A percentile compares a stretch with the other conserved stretches of the same genome.
Evolutionary conservation across 352 stramenopile genomes (phyloP).

Genomic region (Phytophthora constricta): DNA sequence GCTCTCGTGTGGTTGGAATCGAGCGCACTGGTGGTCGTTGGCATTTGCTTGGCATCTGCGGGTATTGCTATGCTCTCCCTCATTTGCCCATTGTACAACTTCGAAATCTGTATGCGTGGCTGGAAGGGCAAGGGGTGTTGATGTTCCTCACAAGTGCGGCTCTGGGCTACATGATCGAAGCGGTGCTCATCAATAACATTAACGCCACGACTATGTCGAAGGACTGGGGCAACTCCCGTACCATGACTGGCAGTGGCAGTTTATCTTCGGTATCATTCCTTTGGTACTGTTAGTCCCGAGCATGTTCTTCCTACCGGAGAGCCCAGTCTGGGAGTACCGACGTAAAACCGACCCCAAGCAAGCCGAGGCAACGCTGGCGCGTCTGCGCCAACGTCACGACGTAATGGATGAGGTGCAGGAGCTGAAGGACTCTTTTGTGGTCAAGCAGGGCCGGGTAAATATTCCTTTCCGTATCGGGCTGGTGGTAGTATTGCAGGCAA

Average conservation of each 20-base stretch:
- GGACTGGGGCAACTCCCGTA: conserved; percentile 71
- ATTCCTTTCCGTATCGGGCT: conserved; percentile 73
- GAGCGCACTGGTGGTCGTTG: conserved; percentile 70
- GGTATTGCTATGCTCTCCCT: conserved; percentile 85
- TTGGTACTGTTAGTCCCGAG: conserved; percentile 64
- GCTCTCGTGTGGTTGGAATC: conserved; percentile 76
- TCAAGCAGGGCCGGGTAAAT: conserved; percentile 72
- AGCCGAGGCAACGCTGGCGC: conserved; percentile 67
- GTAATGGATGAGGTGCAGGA: conserved; percentile 80
- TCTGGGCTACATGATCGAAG: conserved; percentile 82
- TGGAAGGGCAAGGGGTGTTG: conserved; percentile 89
- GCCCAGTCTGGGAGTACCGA: conserved; percentile 80
- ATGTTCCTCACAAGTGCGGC: conserved; percentile 78
- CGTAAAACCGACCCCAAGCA: conserved; percentile 65
- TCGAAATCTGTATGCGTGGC: conserved; percentile 86
- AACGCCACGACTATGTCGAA: conserved; percentile 73
- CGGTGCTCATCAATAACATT: conserved; percentile 70
- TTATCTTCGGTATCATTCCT: conserved; percentile 78
- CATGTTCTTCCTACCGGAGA: conserved; percentile 76
- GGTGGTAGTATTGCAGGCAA: conserved; percentile 64
- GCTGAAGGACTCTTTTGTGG: conserved; percentile 67
- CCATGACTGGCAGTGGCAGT: conserved; percentile 83
- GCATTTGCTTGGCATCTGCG: conserved; percentile 65
- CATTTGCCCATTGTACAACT: conserved; percentile 83
- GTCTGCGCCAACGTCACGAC: conserved; percentile 85